Base-by-base conservation (phyloP, 2,329 filamentous ascomycete species). In the Periconia sp. region DNA sequence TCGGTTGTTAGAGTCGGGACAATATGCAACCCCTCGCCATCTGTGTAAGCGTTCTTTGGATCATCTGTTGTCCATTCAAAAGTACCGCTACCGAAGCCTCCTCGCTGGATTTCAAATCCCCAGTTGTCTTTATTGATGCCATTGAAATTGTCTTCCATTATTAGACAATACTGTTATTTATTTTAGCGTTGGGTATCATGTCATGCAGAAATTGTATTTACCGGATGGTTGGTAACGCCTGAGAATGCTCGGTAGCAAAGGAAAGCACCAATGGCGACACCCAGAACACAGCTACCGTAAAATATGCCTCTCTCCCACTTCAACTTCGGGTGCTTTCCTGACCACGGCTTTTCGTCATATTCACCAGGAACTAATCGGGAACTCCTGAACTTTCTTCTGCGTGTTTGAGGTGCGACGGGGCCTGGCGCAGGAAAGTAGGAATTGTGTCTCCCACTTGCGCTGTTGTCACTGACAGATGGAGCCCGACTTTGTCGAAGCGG, bases 51-150 rank as follows among this genome's bases (percentile, higher is more conserved):
- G 64, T 93, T 94, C 66, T 90, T 85, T 43, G 89, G 83, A 10
- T 77, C 82, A 41, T 63, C 53, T 3, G 90, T 93, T 0, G 90
- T 92, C 75, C 86, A 77, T 62, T 91, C 86, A 70, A 93, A 93
- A 13, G 47, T 59, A 35, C 76, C 86, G 69, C 78, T 90, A 85
- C 88, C 88, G 68, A 85, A 91, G 6, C 88, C 88, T 45, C 88
- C 88, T 37, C 89, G 77, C 62, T 91, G 83, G 8, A 88, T 84
- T 69, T 92, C 89, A 62, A 87, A 86, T 3, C 82, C 84, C 89
- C 89, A 92, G 1, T 88, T 72, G 18, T 81, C 77, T 1, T 76
- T 72, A 63, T 87, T 78, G 50, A 89, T 77, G 1, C 81, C 83
- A 40, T 76, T 72, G 1, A 80, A 78, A 62, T 88, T 90, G 62